Evolutionary conservation across 768 basidiomycete genomes (phyloP), one percentile per base, ranked within the genome.

Genomic region (Tylopilus felleus): DNA sequence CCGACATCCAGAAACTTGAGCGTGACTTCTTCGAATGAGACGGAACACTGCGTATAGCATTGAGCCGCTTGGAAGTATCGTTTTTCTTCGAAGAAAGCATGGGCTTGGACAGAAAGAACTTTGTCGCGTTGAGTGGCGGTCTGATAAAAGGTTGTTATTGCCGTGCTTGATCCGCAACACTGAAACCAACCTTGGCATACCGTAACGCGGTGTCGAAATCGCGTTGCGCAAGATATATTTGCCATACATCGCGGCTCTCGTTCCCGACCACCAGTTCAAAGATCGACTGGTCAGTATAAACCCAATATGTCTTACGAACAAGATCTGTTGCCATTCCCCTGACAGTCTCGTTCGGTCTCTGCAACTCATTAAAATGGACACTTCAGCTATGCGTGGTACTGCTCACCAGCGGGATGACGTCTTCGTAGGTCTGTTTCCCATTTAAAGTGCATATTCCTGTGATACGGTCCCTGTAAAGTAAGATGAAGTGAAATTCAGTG

Each of bases 211-310:
- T 70, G n/a, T 91, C 88, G 60, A 83, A 93, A 49, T 86, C 81
- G 3, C 80, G 83, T 62, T 88, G 84, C 49, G 86, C 81, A 9
- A 98, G 77, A 69, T 90, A 93, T 50, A 94, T 85, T 64, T 85
- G 84, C 97, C 97, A 99, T 8, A 99, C 86, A 66, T 98, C 91
- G 12, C 95, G 82, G 64, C 90, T 90, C 73, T 99, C 97, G 61
- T 95, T 93, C 8, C 78, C 78, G 12, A 91, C 79, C 7, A 87
- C 82, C 23, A 99, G 73, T 64, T 99, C 97, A 62, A 90, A 94
- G 19, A 99, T 78, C 0, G 91, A 88, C 56, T 85, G 83, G 59
- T 91, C 86, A 0, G 95, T 95, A 66, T 87, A 95, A 2, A 94
- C 81, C 97, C 97, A 99, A 62, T 88, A 95, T 14, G 96, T 98